A percentile compares a stretch with the other conserved stretches of the same genome.
phyloP scores from a whole-genome alignment of 495 filamentous ascomycete genomes.

The Penicillium ucsense region DNA sequence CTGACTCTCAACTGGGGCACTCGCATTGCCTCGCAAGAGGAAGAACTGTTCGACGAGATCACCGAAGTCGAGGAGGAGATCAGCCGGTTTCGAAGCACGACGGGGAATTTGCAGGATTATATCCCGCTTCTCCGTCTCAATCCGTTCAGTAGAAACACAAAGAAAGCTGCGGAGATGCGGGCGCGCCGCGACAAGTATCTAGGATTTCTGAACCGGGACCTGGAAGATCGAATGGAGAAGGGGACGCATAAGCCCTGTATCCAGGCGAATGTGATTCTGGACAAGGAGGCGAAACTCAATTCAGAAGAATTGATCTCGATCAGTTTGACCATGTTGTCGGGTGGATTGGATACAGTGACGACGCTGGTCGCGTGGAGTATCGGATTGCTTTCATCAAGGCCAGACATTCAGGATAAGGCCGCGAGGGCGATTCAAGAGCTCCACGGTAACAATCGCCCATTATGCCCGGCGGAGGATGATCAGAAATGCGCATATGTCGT shows the following conservation, averaged over 20 bases:
- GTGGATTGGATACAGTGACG: slow-evolving; percentile 55
- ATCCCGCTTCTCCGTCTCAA: slow-evolving; percentile 50
- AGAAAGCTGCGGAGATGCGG: slow-evolving; percentile 48
- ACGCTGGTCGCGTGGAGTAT: slow-evolving; percentile 56
- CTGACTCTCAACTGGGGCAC: slow-evolving; percentile 57
- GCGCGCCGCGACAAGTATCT: slow-evolving; percentile 51
- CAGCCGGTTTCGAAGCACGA: slow-evolving; percentile 48
- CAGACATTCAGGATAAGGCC: slow-evolving; percentile 52
- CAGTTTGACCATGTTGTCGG: slow-evolving; percentile 52
- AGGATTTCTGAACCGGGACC: slow-evolving; percentile 36
- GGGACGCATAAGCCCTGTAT: slow-evolving; percentile 54
- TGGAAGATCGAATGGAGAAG: slow-evolving; percentile 49
- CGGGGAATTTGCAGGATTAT: slow-evolving; percentile 55
- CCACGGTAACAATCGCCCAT: slow-evolving; percentile 41
- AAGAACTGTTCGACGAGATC: slow-evolving; percentile 51
- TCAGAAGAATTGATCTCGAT: slow-evolving; percentile 51
- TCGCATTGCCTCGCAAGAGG: slow-evolving; percentile 46
- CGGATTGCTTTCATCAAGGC: slow-evolving; percentile 44
- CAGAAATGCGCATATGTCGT: slow-evolving; percentile 52
- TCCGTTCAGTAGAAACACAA: slow-evolving; percentile 41
- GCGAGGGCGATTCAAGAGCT: slow-evolving; percentile 43
- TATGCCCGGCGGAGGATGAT: slow-evolving; percentile 50
- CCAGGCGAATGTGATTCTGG: slow-evolving; percentile 53
- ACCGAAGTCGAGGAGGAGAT: slow-evolving; percentile 53
- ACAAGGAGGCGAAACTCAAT: slow-evolving; percentile 50